Percentiles rank a stretch among this genome's conserved stretches.
These are phyloP conservation scores for Apium graveolens DNA, from an alignment of 129 eudicot genomes.

Conservation along the genomic window DNA sequence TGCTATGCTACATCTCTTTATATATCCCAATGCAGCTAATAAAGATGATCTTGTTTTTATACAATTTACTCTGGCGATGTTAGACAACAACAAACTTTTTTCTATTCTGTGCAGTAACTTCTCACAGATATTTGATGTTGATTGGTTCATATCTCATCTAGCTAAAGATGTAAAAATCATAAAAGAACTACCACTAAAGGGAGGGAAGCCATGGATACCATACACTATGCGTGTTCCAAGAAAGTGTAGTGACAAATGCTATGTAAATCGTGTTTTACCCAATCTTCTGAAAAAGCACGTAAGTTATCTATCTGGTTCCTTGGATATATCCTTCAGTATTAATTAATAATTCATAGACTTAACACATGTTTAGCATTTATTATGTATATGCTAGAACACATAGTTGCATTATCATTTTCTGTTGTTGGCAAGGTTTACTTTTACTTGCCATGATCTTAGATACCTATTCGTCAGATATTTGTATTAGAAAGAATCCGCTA, in stretches of 20 bases:
- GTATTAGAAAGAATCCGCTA: neutral
- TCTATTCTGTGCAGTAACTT: conserved; percentile 66
- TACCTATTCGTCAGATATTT: neutral
- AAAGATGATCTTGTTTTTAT: neutral
- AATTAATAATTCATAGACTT: neutral
- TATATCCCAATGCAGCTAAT: neutral
- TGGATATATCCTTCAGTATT: neutral
- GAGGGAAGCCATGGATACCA: conserved; percentile 58
- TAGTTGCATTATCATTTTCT: neutral
- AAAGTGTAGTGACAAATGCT: conserved; percentile 80
- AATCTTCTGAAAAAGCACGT: conserved; percentile 71
- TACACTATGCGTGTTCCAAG: conserved; percentile 88
- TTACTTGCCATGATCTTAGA: neutral
- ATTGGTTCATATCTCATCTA: conserved; percentile 78
- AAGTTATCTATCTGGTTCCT: conserved; percentile 22
- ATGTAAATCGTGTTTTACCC: conserved; percentile 74
- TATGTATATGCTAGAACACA: neutral
- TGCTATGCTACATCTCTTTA: neutral
- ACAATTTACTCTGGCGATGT: conserved; percentile 7
- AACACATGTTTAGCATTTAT: neutral
- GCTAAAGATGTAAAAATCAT: conserved; percentile 68
- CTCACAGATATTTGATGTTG: conserved; percentile 82
- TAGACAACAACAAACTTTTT: conserved; percentile 15
- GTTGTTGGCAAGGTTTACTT: neutral
- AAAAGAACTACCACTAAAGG: conserved; percentile 66